Base-by-base conservation (phyloP, 306 rosid genomes). In the apple (Malus domestica) region DNA sequence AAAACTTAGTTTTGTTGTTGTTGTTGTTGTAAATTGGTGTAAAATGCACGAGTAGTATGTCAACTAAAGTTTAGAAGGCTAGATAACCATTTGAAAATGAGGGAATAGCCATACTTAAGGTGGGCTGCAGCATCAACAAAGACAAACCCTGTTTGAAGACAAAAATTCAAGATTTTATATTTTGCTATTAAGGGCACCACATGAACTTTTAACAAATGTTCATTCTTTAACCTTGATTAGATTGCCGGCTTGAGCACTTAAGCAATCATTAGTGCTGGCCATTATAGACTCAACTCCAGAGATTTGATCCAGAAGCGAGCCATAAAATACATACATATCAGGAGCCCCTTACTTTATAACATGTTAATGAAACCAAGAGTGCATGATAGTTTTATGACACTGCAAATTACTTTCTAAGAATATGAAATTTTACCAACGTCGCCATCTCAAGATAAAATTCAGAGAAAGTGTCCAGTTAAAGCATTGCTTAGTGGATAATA, bases 231-330 rank as follows among this genome's bases (percentile, higher is more conserved):
- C 98, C 96, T 93, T 93, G 89, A 89, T 86, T 45, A n/a, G n/a
- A n/a, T n/a, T n/a, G n/a, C 80, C 96, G 22, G 98, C 98, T 86
- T 93, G 98, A 78, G 93, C 90, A 80, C 87, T 79, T 44, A 93
- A 80, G 87, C 84, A 77, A 93, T 84, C 97, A 93, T 89, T 81
- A 93, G 76, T 67, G 84, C 85, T 5, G 98, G 93, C 98, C 98
- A 91, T 67, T 67, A 87, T 68, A 76, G 85, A 80, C 72, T 81
- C 86, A 85, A 93, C 91, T 74, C 91, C 88, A 75, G 93, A n/a
- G n/a, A n/a, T n/a, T n/a, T n/a, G n/a, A n/a, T n/a, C n/a, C n/a
- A n/a, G n/a, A n/a, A n/a, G n/a, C n/a, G n/a, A n/a, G n/a, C n/a
- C 42, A 46, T 72, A 66, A 84, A 67, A 52, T 27, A 71, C 35